These are phyloP conservation scores for Trametes elegans DNA, from an alignment of 768 basidiomycete species.

Conservation along the genomic window DNA sequence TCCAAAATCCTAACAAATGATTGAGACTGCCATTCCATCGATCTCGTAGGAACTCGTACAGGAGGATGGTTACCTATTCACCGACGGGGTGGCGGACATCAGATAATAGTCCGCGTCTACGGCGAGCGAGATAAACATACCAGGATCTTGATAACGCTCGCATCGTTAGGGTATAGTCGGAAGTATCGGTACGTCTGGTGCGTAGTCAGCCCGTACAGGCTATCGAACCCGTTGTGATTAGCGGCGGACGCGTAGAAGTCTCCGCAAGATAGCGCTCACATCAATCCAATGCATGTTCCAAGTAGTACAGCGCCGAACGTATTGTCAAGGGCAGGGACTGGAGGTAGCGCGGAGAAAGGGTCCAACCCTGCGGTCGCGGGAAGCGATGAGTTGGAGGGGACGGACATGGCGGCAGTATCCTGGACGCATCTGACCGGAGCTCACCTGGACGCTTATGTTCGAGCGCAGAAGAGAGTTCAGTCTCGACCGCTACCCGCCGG, in stretches of 20 bases:
- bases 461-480: too few species aligned
- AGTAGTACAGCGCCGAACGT: conserved; percentile 1
- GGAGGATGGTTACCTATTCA: not conserved
- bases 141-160: not conserved
- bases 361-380: not conserved
- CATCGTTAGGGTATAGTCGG: conserved; percentile 5
- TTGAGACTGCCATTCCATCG: not conserved
- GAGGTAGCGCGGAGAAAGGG: not conserved
- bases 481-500: too few species aligned
- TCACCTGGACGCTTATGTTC: too few species aligned
- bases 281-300: not conserved
- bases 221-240: not conserved
- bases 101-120: not conserved
- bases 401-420: not conserved
- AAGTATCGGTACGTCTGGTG: conserved; percentile 10
- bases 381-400: not conserved
- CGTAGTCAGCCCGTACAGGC: conserved; percentile 1
- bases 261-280: not conserved
- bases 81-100: not conserved
- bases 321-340: not conserved
- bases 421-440: not conserved
- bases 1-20: not conserved
- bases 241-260: not conserved
- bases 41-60: not conserved
- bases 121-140: not conserved